phyloP scores from a whole-genome alignment of 345 rosid species.

The Salix suchowensis region DNA sequence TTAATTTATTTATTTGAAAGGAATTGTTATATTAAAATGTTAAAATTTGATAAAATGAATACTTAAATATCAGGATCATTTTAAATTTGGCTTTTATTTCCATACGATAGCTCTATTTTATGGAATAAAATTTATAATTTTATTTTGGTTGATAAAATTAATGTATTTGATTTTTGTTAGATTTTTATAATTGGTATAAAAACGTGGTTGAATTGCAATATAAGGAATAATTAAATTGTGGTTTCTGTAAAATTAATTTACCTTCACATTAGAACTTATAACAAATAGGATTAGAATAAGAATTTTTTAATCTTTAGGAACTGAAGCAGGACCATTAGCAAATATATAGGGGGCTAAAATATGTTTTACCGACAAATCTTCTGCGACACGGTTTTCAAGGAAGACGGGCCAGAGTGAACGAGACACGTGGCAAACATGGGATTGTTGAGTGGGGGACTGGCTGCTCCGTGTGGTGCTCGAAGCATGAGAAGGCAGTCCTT shows the following conservation, averaged over 20 bases:
- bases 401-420: neutral
- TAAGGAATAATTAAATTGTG: no score
- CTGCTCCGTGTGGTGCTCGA: neutral
- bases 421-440: neutral
- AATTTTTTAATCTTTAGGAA: neutral
- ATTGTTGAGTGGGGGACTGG: neutral
- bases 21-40: no score
- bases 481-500: neutral
- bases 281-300: neutral
- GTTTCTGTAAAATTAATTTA: neutral
- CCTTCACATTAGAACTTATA: neutral
- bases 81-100: no score
- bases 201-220: no score
- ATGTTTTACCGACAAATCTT: neutral
- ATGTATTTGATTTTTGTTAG: no score
- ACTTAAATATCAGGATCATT: no score
- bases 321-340: neutral
- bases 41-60: no score
- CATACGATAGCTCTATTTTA: no score
- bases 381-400: neutral
- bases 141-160: no score
- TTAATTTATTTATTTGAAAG: no score
- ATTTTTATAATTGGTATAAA: no score
- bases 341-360: neutral
- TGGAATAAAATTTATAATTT: no score